Evolutionary conservation across 2,329 filamentous ascomycete genomes (phyloP), one percentile per base, ranked within the genome.

Genomic region (Raffaelea arxii): DNA sequence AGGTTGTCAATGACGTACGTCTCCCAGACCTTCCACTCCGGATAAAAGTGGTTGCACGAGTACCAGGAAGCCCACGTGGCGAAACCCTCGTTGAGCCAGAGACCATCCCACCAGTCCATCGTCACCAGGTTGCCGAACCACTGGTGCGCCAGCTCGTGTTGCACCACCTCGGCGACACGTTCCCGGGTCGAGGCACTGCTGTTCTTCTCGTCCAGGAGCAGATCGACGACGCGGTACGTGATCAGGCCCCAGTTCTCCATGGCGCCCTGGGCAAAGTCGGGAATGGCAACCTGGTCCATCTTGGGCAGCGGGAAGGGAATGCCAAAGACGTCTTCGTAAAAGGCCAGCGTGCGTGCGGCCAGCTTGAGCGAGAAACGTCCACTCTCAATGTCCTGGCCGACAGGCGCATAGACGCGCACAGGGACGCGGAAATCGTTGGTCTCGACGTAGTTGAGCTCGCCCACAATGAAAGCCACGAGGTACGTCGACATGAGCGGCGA

Each of bases 221-320:
- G 66, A 60, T 94, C 88, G 27, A 96, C 90, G 21, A 94, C 86
- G 54, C 91, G 84, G 69, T 96, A 97, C 6, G 91, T 97, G 55
- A 97, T 81, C 44, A 97, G 72, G 61, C 91, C 91, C 91, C 91
- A 97, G 65, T 97, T 97, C 74, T 97, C 90, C 90, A 97, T 96
- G 49, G 90, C 91, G 52, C 91, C 91, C 42, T 89, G 88, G 43
- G 88, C 88, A 62, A 97, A 97, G 62, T 97, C 91, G 16, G 91
- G 91, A 59, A 97, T 90, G 39, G 91, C 90, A 56, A 94, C 82
- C 84, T 94, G 92, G 65, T 94, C 88, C 86, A 94, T 92, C 75
- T 94, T 94, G 44, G 88, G 88, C 37, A 94, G 71, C 6, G 88
- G 88, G 61, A 92, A 96, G 25, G 84, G 72, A 62, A 81, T 90